Evolutionary conservation across 192 early-diverging fungal species (phyloP), one percentile per base, ranked within the genome.

Genomic region (Umbelopsis vinacea): DNA sequence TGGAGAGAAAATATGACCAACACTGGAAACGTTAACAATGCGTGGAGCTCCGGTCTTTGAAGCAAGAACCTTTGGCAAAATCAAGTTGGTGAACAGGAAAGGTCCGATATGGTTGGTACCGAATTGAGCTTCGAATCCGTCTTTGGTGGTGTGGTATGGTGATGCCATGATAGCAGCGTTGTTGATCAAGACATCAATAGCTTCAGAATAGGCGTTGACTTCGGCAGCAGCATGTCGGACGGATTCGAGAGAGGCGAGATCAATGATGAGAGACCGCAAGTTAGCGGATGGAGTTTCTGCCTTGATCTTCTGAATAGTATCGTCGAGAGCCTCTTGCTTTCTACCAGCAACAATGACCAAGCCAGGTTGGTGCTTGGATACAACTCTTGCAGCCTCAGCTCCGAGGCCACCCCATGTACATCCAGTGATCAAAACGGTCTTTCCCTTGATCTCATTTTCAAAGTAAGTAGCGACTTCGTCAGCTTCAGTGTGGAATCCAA

Each of bases 81-180:
- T 63, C 57, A 63, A 68, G 2, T 37, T 73, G 17, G 78, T 84
- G 54, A 87, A 74, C 0, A 69, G 73, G 70, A 80, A 82, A 35
- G 83, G 84, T 38, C 82, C 90, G 35, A 92, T 66, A 52, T 91
- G 88, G 82, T 92, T 92, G 19, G 85, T 88, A 11, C 82, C 83
- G 50, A 90, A 87, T 72, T 91, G 90, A 66, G 76, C 40, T 79
- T 92, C 91, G n/a, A 91, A 86, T 22, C 85, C 87, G 46, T 92
- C 85, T 26, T 68, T 75, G 38, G 85, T 81, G 43, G 85, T 80
- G 0, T 71, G 52, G 21, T 77, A 83, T 4, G 91, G 89, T 9
- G 79, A 71, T 38, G 76, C 76, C 90, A 92, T 91, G 22, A 92
- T 83, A 12, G 87, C 87, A 23, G 84, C 82, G 46, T 84, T 86